A percentile compares a stretch with the other conserved stretches of the same genome.
Conservation (phyloP, 441 rosid genomes). For the Rhodomyrtus psidioides region DNA sequence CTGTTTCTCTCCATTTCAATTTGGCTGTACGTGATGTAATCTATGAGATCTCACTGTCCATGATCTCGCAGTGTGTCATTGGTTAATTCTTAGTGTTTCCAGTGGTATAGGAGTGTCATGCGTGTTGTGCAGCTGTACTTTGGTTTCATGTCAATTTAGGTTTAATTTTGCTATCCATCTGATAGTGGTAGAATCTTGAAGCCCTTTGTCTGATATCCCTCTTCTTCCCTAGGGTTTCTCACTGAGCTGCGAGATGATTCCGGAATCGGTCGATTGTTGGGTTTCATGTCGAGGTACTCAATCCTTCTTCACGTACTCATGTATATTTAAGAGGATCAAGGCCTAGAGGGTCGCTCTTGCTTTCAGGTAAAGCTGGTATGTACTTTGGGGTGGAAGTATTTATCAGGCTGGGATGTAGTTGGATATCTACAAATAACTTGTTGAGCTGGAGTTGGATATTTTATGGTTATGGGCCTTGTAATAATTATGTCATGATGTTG, state of each 20-base stretch:
- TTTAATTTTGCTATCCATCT: neutral
- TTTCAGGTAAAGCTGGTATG: neutral
- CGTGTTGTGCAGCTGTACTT: neutral
- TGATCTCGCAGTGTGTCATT: neutral
- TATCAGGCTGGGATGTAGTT: neutral
- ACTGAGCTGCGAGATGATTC: slow-evolving; percentile 75
- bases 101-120: neutral
- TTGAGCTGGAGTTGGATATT: neutral
- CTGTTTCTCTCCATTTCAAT: neutral
- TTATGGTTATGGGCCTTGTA: neutral
- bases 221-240: slow-evolving; percentile 37
- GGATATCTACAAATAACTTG: neutral
- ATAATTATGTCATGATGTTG: neutral
- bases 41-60: neutral
- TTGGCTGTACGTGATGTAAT: neutral
- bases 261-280: slow-evolving; percentile 80
- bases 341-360: neutral
- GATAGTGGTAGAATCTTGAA: neutral
- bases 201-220: neutral
- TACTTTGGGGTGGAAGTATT: neutral
- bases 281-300: slow-evolving; percentile 71
- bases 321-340: neutral
- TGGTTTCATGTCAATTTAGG: neutral
- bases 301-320: neutral
- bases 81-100: neutral